Base-by-base conservation (phyloP, 1,284 basidiomycete species). In the Paramarasmius palmivorus region DNA sequence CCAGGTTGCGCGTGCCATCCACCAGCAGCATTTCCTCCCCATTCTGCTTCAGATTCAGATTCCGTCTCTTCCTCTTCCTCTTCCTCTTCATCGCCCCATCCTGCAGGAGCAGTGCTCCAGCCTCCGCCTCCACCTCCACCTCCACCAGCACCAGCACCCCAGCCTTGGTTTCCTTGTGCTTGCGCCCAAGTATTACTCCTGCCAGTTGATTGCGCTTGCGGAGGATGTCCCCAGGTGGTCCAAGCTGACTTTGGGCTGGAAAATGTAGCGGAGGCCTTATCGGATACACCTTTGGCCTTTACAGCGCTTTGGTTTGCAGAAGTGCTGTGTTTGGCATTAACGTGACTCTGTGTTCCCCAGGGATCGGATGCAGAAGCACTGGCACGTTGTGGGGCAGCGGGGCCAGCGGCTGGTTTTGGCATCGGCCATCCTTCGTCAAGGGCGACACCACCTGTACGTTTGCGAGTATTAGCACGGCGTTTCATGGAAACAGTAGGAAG, bases 11-110 rank as follows among this genome's bases (percentile, higher is more conserved):
- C 29, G 10, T 42, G 61, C 56, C 63, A 63, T 20, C 61, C 63
- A 37, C 44, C 59, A 38, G 64, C 63, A 37, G 60, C 60, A 61
- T 63, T 61, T 61, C 51, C 61, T 29, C 54, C 41, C 10, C 19
- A 44, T 32, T 46, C 44, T 26, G 44, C 25, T 29, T 46, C 44
- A 14, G 44, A 46, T 29, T 46, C 44, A 17, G 44, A 29, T 46
- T 46, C 44, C 4, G 12, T 12, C 2, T 46, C 44, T 26, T 32
- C 44, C 10, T 52, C 52, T 29, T n/a, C n/a, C n/a, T 46, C 35
- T 1, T 14, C 49, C 17, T 25, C 48, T 17, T 53, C 55, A 60
- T 63, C 61, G 15, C 52, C 23, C 42, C 59, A 41, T 59, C 61
- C 61, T 50, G 54, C 55, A 40, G 58, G 39, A 8, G 38, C 26